Conservation (phyloP, 192 early-diverging fungal species). For the Backusella morwellensis region DNA sequence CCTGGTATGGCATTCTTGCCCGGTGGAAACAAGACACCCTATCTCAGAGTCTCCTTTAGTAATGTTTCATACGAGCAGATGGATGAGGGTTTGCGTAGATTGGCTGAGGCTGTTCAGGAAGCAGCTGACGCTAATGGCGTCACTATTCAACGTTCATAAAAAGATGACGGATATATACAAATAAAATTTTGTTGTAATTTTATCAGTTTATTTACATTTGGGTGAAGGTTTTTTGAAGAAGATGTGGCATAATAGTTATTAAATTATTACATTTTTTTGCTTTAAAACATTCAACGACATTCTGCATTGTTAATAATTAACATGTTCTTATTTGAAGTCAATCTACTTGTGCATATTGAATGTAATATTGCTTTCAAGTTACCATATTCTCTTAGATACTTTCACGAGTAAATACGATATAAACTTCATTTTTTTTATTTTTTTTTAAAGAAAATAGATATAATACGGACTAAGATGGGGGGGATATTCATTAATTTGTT, state of each 20-base stretch:
- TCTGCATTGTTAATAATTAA: no score
- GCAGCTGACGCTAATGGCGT: conserved; percentile 6
- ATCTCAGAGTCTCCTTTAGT: conserved; percentile 69
- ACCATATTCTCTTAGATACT: no score
- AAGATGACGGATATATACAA: not conserved
- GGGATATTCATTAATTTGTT: not conserved
- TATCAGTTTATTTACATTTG: not conserved
- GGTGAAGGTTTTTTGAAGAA: no score
- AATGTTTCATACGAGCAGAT: conserved; percentile 61
- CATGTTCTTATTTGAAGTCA: no score
- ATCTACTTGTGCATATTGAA: no score
- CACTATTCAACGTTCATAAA: not conserved
- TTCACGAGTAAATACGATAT: not conserved
- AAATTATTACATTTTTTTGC: no score
- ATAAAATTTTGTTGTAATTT: not conserved
- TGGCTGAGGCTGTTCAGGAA: conserved; percentile 56
- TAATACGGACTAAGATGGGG: not conserved
- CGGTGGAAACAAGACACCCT: conserved; percentile 46
- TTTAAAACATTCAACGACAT: no score
- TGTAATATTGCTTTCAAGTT: no score
- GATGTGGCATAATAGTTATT: no score
- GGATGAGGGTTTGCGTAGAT: conserved; percentile 58
- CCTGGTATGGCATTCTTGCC: conserved; percentile 58
- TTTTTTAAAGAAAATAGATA: not conserved
- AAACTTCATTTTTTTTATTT: not conserved